Conservation (phyloP, 2,329 filamentous ascomycete genomes). For the Microdochium bolleyi region DNA sequence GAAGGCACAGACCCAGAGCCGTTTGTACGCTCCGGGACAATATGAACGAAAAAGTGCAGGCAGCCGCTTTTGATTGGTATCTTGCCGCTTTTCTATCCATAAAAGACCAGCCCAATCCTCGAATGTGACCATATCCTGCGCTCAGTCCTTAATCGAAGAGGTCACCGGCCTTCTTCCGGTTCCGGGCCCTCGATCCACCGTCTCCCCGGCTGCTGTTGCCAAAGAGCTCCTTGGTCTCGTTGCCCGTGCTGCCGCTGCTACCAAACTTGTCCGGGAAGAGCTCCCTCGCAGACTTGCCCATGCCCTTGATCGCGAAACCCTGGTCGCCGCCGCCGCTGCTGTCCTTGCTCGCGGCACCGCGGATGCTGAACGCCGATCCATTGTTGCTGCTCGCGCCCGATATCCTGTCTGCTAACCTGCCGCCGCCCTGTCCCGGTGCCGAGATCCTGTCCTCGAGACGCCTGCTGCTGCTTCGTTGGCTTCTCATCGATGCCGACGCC, state of each 20-base stretch:
- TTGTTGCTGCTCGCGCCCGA: slow-evolving; percentile 16
- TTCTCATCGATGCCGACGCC: neutral
- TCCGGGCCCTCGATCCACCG: slow-evolving; percentile 47
- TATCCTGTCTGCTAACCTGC: slow-evolving; percentile 24
- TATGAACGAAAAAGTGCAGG: too few species aligned
- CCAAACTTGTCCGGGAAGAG: slow-evolving; percentile 60
- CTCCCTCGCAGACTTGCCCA: slow-evolving; percentile 47
- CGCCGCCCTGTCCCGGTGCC: slow-evolving; percentile 9
- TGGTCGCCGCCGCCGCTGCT: slow-evolving; percentile 32
- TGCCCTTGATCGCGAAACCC: slow-evolving; percentile 61
- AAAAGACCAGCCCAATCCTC: too few species aligned
- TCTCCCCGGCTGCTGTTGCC: slow-evolving; percentile 25
- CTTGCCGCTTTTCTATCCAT: too few species aligned
- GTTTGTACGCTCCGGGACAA: too few species aligned
- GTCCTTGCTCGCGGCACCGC: slow-evolving; percentile 43
- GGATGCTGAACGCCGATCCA: slow-evolving; percentile 45
- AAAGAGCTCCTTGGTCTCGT: slow-evolving; percentile 64
- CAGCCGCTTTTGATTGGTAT: too few species aligned
- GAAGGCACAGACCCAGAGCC: too few species aligned
- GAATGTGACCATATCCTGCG: too few species aligned
- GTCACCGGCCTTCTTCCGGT: slow-evolving; percentile 63
- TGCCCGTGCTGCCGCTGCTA: slow-evolving; percentile 19
- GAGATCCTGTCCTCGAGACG: slow-evolving; percentile 20
- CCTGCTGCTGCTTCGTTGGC: slow-evolving; percentile 6
- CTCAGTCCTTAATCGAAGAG: slow-evolving; percentile 61